Percentiles rank a stretch among this genome's conserved stretches.
Conservation (phyloP, 257 asterid genomes). For the Solanum sparsipilum region DNA sequence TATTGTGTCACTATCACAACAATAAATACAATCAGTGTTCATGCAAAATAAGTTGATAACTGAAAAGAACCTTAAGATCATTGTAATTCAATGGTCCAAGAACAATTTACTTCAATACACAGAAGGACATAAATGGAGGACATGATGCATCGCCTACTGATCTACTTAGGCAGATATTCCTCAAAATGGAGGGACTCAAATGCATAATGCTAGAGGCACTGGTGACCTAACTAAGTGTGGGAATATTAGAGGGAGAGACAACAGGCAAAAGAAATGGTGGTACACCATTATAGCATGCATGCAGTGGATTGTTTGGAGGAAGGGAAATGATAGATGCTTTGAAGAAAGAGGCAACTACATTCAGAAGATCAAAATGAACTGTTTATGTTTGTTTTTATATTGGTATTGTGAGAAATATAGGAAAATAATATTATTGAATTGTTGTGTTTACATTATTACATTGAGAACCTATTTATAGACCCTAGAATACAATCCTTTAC, state of each 20-base stretch:
- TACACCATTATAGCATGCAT: not conserved
- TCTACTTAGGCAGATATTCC: not conserved
- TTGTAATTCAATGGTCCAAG: not conserved
- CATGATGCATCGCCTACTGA: not conserved
- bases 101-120: not conserved
- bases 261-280: not conserved
- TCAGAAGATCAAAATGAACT: not conserved
- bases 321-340: not conserved
- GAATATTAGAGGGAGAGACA: not conserved
- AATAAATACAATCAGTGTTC: not conserved
- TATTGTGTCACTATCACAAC: not conserved
- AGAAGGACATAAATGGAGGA: not conserved
- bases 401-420: not conserved
- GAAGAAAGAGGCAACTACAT: not conserved
- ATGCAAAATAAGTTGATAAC: not conserved
- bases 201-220: not conserved
- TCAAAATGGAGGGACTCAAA: not conserved
- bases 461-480: too few species aligned
- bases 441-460: too few species aligned
- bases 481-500: too few species aligned
- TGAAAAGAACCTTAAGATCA: not conserved
- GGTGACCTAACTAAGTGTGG: not conserved
- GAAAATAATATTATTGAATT: too few species aligned
- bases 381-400: not conserved
- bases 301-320: not conserved